phyloP scores from a whole-genome alignment of 1,284 basidiomycete species.

The Puccinia hordei region DNA sequence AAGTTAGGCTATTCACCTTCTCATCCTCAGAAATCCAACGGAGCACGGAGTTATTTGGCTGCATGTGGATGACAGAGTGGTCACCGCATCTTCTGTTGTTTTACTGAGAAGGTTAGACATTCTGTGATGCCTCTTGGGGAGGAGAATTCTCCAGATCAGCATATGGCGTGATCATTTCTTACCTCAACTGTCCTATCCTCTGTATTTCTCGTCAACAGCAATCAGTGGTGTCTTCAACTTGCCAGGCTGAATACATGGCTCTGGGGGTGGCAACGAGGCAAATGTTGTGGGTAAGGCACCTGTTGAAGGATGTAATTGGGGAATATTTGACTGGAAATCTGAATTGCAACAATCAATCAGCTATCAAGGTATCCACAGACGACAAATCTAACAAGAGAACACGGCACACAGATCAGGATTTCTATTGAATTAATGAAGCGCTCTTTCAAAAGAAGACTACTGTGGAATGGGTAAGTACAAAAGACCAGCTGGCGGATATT shows the following conservation, averaged over 20 bases:
- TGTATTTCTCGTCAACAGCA: background rate
- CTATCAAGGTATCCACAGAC: constrained; percentile 10
- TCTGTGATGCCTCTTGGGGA: background rate
- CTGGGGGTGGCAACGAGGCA: background rate
- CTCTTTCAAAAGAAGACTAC: background rate
- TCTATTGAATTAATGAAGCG: constrained; percentile 1
- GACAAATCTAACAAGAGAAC: constrained; percentile 25
- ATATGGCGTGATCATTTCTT: background rate
- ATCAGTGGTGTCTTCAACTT: background rate
- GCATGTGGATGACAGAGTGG: constrained; percentile 26
- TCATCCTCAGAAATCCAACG: background rate
- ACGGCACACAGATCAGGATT: constrained; percentile 5
- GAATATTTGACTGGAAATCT: too few species aligned
- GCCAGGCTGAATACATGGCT: constrained; percentile 38
- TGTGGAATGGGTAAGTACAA: constrained; percentile 17
- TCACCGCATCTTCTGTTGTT: background rate
- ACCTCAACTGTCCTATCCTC: background rate
- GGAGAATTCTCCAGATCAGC: constrained; percentile 12
- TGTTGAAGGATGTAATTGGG: too few species aligned
- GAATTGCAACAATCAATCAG: constrained; percentile 9
- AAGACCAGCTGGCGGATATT: constrained; percentile 3
- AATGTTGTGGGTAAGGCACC: background rate
- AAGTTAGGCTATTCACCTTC: background rate
- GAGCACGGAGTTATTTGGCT: background rate
- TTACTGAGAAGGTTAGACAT: background rate